Conservation (phyloP, 2,329 filamentous ascomycete species). For the Aspergillus nomiae region DNA sequence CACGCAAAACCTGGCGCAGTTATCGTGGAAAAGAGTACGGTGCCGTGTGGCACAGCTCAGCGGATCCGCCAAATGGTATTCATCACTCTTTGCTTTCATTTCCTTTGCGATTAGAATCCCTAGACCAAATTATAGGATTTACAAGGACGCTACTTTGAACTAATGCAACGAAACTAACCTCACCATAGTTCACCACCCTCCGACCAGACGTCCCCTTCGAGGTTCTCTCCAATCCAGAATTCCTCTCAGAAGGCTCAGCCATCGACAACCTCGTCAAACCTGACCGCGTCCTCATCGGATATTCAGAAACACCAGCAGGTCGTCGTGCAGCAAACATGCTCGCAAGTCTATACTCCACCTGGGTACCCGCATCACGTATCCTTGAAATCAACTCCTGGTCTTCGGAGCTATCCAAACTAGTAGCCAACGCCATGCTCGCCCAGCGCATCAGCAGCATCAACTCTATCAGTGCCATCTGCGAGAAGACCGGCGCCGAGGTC, state of each 20-base stretch:
- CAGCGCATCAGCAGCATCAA: constrained; percentile 82
- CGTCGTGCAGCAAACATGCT: constrained; percentile 64
- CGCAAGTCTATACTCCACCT: constrained; percentile 67
- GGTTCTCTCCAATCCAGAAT: constrained; percentile 80
- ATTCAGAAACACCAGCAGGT: constrained; percentile 61
- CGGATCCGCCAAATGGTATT: constrained; percentile 68
- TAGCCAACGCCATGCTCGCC: constrained; percentile 77
- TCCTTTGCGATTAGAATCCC: neutral
- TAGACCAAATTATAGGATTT: neutral
- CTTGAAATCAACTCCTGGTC: constrained; percentile 75
- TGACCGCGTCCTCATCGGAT: constrained; percentile 76
- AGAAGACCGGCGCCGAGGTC: constrained; percentile 74
- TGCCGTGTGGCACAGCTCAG: constrained; percentile 73
- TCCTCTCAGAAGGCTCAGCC: constrained; percentile 76
- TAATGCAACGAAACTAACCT: neutral
- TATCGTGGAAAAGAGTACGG: constrained; percentile 80
- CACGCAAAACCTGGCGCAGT: constrained; percentile 68
- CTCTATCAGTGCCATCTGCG: constrained; percentile 77
- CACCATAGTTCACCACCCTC: constrained; percentile 30
- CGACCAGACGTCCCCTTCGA: constrained; percentile 69
- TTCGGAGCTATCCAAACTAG: constrained; percentile 76
- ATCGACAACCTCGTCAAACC: constrained; percentile 70
- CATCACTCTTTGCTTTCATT: constrained; percentile 1
- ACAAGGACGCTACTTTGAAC: neutral
- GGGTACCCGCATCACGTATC: constrained; percentile 69